Evolutionary conservation across 768 basidiomycete genomes (phyloP).

Genomic region (Amanita exitialis): DNA sequence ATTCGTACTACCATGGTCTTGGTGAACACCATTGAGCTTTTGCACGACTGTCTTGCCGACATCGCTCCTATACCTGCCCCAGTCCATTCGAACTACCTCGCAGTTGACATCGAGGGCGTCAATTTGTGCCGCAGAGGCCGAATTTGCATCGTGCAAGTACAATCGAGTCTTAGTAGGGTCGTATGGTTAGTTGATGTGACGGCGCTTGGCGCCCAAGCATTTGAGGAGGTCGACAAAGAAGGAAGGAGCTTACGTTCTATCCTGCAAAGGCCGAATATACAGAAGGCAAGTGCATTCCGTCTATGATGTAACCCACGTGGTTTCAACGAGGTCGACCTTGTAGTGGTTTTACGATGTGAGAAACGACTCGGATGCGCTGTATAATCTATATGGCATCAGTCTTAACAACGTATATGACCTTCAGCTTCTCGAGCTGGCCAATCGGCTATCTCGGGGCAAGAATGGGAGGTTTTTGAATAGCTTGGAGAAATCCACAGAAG

Average conservation of each 20-base stretch:
- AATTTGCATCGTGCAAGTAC: slow-evolving; percentile 21
- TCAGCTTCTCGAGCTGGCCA: slow-evolving; percentile 23
- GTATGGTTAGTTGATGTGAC: slow-evolving; percentile 27
- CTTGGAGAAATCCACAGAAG: slow-evolving; percentile 14
- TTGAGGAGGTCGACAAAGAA: slow-evolving; percentile 14
- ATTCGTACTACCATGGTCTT: slow-evolving; percentile 7
- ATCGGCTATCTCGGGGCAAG: slow-evolving; percentile 13
- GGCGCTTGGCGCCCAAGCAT: slow-evolving; percentile 17
- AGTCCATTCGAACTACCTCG: slow-evolving; percentile 10
- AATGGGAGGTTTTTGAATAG: slow-evolving; percentile 16
- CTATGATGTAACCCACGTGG: slow-evolving; percentile 1
- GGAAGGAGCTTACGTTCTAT: slow-evolving; percentile 16
- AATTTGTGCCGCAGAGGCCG: slow-evolving; percentile 20
- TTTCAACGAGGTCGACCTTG: background rate
- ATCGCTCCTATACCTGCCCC: slow-evolving; percentile 5
- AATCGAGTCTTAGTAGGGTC: slow-evolving; percentile 14
- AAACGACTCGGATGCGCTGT: slow-evolving; percentile 24
- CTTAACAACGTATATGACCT: slow-evolving; percentile 21
- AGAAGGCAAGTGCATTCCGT: slow-evolving; percentile 13
- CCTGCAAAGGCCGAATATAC: slow-evolving; percentile 12
- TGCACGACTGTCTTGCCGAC: slow-evolving; percentile 6
- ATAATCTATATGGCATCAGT: slow-evolving; percentile 16
- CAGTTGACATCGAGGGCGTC: slow-evolving; percentile 26
- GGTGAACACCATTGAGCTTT: slow-evolving; percentile 7
- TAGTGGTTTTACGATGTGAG: slow-evolving; percentile 25